Conservation (phyloP, 257 asterid genomes). For the Henckelia pumila region DNA sequence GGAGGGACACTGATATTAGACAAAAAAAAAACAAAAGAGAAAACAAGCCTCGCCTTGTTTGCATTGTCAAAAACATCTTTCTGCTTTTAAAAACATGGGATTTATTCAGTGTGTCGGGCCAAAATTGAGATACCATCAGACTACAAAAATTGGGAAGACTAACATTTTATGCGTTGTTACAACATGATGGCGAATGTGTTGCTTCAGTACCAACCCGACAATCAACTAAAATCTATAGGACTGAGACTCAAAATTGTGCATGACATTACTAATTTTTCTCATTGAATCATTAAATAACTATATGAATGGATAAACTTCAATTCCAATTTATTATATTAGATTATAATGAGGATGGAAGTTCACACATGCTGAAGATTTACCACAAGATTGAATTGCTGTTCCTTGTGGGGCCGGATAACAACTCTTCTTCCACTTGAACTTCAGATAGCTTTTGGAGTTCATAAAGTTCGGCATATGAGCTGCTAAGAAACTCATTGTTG, state of each 20-base stretch:
- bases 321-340: neutral
- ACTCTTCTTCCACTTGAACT: conserved; percentile 49
- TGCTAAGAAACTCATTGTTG: conserved; percentile 49
- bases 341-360: neutral
- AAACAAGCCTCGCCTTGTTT: neutral
- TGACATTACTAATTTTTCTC: neutral
- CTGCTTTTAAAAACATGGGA: neutral
- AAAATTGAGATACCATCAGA: too few species aligned
- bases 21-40: neutral
- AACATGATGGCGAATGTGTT: neutral
- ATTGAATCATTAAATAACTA: too few species aligned
- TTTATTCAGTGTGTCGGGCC: neutral
- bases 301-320: neutral
- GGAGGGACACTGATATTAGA: neutral
- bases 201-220: neutral
- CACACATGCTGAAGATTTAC: conserved; percentile 32
- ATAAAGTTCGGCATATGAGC: conserved; percentile 41
- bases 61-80: neutral
- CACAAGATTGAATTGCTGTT: conserved; percentile 31
- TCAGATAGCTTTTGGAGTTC: conserved; percentile 55
- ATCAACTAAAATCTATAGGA: neutral
- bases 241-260: neutral
- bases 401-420: conserved; percentile 29
- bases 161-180: neutral
- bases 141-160: neutral